phyloP scores from a whole-genome alignment of 139 green algal species.

The Asterochloris erici region DNA sequence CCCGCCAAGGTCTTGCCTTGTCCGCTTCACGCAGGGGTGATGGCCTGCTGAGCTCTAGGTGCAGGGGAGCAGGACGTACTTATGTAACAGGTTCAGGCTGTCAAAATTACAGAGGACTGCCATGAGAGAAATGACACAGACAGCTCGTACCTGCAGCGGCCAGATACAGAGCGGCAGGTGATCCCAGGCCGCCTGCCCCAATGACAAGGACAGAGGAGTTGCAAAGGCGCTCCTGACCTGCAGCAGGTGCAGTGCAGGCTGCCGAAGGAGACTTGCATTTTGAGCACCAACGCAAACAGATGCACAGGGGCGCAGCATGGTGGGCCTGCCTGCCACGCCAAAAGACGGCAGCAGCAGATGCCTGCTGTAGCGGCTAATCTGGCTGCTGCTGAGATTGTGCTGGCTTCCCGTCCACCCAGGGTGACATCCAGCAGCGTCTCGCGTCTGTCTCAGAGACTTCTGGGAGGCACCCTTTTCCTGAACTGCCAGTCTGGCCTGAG shows the following conservation, averaged over 20 bases:
- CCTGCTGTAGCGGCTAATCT: constrained; percentile 78
- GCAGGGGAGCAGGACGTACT: too few species aligned
- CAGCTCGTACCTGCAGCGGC: constrained; percentile 21
- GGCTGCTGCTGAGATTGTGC: constrained; percentile 54
- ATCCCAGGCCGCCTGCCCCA: constrained; percentile 88
- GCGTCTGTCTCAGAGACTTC: too few species aligned
- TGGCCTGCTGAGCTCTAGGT: too few species aligned
- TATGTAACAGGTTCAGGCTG: too few species aligned
- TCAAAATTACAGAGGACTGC: too few species aligned
- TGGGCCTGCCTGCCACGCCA: constrained; percentile 54
- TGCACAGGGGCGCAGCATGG: background rate
- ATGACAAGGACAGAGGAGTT: constrained; percentile 71
- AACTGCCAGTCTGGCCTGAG: too few species aligned
- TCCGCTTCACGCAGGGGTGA: too few species aligned
- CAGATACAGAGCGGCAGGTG: constrained; percentile 79
- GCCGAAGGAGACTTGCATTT: background rate
- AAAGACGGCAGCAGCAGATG: constrained; percentile 85
- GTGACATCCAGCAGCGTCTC: background rate
- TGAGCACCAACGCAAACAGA: background rate
- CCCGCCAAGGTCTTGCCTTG: too few species aligned
- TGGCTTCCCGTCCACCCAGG: background rate
- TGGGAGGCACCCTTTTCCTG: too few species aligned
- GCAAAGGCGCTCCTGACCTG: constrained; percentile 67
- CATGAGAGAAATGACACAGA: too few species aligned
- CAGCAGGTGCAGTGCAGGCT: constrained; percentile 1